Base-by-base conservation (phyloP, 331 rosid species). In the Prunus yedoensis region DNA sequence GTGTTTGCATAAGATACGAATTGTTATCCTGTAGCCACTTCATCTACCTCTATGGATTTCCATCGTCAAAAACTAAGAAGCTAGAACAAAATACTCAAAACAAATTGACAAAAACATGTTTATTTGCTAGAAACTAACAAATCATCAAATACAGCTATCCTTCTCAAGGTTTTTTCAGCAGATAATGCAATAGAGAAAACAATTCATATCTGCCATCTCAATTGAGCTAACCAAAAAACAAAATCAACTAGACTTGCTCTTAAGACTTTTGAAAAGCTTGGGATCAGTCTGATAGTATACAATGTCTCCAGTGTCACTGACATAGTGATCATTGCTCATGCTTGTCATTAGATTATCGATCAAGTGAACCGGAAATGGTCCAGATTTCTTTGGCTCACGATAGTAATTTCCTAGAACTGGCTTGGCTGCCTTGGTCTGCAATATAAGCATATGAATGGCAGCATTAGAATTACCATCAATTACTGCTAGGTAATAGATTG, bases 301-400 rank as follows among this genome's bases (percentile, higher is more conserved):
- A 2, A 94, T 50, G 61, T 92, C 97, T 4, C 96, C 97, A 12
- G 51, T 47, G 60, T 94, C 97, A 65, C 90, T 86, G 20, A 94
- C 99, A 25, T 77, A 94, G 88, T 92, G 99, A 70, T 94, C 99
- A 73, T 83, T 80, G 16, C 64, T 83, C 8, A 94, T 58, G 85
- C 99, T 94, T 16, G 75, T 74, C 2, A 83, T 18, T 25, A 95
- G 85, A 69, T 88, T 81, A 85, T 89, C 73, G 10, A 90, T 46
- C 66, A 95, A 80, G 83, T 95, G 99, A 11, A 75, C 6, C 4
- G 99, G 99, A 17, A 95, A 53, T 20, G 88, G 87, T 59, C 97
- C 97, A 0, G 97, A 95, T 84, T 84, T 90, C 79, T 87, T 89
- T 2, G 97, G 99, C 83, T 95, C 94, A 6, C 99, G 75, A 38